Conservation (phyloP, 176 grass and related monocot species). For the Musa schizocarpa region DNA sequence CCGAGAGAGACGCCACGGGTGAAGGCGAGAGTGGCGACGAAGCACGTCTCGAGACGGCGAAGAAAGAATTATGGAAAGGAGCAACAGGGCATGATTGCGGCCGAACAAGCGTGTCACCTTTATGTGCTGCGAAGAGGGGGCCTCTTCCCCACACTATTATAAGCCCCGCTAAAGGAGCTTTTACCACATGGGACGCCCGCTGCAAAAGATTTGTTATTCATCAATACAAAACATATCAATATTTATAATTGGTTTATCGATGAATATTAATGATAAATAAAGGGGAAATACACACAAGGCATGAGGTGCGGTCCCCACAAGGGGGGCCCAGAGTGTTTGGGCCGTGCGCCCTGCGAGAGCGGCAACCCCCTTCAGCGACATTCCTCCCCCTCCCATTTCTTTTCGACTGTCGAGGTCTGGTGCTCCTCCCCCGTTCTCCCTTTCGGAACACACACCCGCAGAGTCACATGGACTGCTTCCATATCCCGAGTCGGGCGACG, state of each 20-base stretch:
- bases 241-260: too few relatives aligned
- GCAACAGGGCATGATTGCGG: slow-evolving; percentile 15
- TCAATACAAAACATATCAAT: not conserved
- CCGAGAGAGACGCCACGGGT: not conserved
- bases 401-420: not conserved
- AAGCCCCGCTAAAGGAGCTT: slow-evolving; percentile 19
- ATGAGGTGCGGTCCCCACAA: not conserved
- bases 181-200: slow-evolving; percentile 16
- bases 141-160: not conserved
- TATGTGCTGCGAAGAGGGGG: not conserved
- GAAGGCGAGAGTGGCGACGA: not conserved
- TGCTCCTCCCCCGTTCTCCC: not conserved
- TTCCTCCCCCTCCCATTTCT: slow-evolving; percentile 14
- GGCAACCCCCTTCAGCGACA: slow-evolving; percentile 25
- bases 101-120: slow-evolving; percentile 9
- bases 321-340: slow-evolving; percentile 27
- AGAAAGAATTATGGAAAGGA: not conserved
- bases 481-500: not conserved
- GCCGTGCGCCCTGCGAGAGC: slow-evolving; percentile 28
- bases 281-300: not conserved
- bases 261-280: not conserved
- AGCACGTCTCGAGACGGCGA: not conserved
- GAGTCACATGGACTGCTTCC: not conserved
- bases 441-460: not conserved
- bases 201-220: not conserved